Conservation (phyloP, 768 basidiomycete species). For the Boletellus ananiceps region DNA sequence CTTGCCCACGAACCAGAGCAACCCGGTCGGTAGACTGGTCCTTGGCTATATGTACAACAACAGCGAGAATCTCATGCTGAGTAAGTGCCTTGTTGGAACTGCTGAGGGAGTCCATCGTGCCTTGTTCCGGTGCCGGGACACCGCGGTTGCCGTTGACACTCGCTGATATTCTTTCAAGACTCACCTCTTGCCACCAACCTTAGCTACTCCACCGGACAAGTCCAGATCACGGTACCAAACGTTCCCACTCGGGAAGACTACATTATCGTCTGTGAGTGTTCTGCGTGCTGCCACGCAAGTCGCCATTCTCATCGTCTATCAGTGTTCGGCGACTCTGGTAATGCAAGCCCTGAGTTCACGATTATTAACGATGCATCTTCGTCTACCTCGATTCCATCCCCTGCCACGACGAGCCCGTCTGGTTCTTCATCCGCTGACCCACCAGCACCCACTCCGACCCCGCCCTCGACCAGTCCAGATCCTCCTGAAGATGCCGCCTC, state of each 20-base stretch:
- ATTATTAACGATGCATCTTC: conserved; percentile 56
- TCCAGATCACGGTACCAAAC: conserved; percentile 32
- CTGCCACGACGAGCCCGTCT: conserved; percentile 2
- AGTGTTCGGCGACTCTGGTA: conserved; percentile 42
- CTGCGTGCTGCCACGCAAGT: too few species aligned
- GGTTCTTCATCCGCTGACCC: background rate
- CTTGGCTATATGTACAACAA: conserved; percentile 22
- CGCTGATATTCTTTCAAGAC: conserved; percentile 19
- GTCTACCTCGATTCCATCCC: conserved; percentile 14
- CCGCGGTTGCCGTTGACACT: background rate
- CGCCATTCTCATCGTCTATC: background rate
- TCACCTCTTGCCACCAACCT: conserved; percentile 35
- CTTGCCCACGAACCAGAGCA: conserved; percentile 28
- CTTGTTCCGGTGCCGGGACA: background rate
- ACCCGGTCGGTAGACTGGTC: conserved; percentile 30
- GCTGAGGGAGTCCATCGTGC: background rate
- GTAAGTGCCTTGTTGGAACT: conserved; percentile 13
- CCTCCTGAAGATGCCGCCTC: background rate
- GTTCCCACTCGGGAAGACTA: conserved; percentile 31
- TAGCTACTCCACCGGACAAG: conserved; percentile 29
- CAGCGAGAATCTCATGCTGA: conserved; percentile 30
- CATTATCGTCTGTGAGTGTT: conserved; percentile 35
- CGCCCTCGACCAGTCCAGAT: background rate
- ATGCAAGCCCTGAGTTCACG: conserved; percentile 37
- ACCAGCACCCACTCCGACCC: background rate